Percentiles rank a stretch among this genome's conserved stretches.
Evolutionary conservation across 2,329 filamentous ascomycete species (phyloP).

Genomic region (Exophiala sideris): DNA sequence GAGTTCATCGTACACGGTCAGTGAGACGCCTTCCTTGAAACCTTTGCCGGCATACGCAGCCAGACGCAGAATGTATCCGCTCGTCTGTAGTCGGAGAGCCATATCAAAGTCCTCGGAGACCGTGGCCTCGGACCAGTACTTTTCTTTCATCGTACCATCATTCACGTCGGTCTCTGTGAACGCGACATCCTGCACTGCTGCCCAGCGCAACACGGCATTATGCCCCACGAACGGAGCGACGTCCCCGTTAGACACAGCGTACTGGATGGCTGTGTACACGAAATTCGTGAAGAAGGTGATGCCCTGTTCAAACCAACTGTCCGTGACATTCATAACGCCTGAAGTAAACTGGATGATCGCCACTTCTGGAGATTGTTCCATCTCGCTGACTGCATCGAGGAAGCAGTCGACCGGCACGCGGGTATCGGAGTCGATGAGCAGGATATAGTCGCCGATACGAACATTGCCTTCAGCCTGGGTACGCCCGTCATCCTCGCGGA

Average conservation of each 20-base stretch:
- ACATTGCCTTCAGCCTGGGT: constrained; percentile 78
- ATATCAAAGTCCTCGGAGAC: constrained; percentile 79
- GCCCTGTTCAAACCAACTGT: constrained; percentile 70
- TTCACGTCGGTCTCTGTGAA: constrained; percentile 42
- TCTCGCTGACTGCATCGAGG: constrained; percentile 66
- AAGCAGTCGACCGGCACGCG: constrained; percentile 66
- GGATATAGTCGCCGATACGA: constrained; percentile 74
- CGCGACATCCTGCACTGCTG: constrained; percentile 57
- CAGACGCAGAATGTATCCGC: constrained; percentile 65
- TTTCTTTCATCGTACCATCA: constrained; percentile 56
- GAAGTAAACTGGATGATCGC: constrained; percentile 70
- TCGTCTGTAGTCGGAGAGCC: constrained; percentile 66
- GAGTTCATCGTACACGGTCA: constrained; percentile 81
- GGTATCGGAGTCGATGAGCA: constrained; percentile 68
- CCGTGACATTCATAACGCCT: constrained; percentile 72
- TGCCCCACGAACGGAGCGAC: constrained; percentile 74
- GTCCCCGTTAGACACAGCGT: constrained; percentile 67
- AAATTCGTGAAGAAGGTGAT: constrained; percentile 78
- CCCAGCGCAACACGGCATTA: constrained; percentile 72
- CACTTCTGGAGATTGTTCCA: constrained; percentile 67
- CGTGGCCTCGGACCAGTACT: constrained; percentile 72
- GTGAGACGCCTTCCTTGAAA: constrained; percentile 76
- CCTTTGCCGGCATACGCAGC: constrained; percentile 66
- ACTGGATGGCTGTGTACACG: constrained; percentile 70
- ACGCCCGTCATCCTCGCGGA: constrained; percentile 52